Base-by-base conservation (phyloP, 177 flowering plant species). In the Tripterygium wilfordii region DNA sequence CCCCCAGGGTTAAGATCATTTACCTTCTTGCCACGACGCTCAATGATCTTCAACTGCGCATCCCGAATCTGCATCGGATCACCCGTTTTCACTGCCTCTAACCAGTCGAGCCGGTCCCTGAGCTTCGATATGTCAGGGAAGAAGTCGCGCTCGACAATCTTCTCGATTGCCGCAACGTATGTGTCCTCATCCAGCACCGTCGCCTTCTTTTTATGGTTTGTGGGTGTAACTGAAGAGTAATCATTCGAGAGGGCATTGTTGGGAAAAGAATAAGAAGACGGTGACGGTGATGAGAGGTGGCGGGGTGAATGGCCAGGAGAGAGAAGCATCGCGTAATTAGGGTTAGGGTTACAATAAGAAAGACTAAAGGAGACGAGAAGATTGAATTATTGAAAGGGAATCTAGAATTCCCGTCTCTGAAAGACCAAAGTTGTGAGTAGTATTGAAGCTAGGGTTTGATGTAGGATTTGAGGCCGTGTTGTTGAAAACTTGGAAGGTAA, bases 231-330 rank as follows among this genome's bases (percentile, higher is more conserved):
- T 16, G 66, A 49, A 2, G 56, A 47, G 15, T 58, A 33, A 10
- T 25, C 0, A 9, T 27, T 48, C 26, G 57, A 64, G 23, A 28
- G 26, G 53, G 61, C 0, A 35, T 42, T 32, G 10, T 55, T 46
- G 8, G 71, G n/a, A n/a, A n/a, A n/a, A n/a, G 33, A 41, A 60
- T 39, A 51, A 36, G 31, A 46, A 27, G 65, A 56, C 2, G 71
- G 72, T 0, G 78, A 64, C 10, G 86, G 81, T 1, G 87, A 61
- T 0, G 92, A 70, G 53, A 90, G 47, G 48, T 75, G 80, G 55
- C 89, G 91, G 2, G 97, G 97, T 5, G 97, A 88, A 33, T 80
- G 74, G 38, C 97, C 96, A 1, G 97, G 97, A 26, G 96, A 82
- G 9, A 74, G 66, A 48, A 90, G 79, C 97, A 90, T 89, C 48